Conservation (phyloP, 345 rosid species). For the Salix brachista region DNA sequence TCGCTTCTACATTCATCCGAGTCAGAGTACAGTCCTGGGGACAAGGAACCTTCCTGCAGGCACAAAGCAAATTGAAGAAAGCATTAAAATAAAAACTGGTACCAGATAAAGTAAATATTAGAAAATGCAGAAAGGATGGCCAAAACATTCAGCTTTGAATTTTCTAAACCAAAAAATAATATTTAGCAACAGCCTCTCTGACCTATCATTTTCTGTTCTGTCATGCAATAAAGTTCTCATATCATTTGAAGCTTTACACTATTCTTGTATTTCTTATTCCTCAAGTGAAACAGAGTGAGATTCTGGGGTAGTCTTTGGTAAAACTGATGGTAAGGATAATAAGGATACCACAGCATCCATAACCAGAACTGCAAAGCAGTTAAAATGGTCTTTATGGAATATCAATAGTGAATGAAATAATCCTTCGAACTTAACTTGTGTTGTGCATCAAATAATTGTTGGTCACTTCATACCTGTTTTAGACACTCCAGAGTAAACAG, state of each 20-base stretch:
- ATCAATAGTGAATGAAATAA: neutral
- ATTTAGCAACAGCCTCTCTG: neutral
- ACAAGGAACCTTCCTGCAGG: slow-evolving; percentile 70
- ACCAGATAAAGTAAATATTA: neutral
- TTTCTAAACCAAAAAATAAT: neutral
- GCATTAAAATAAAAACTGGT: neutral
- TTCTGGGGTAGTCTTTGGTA: neutral
- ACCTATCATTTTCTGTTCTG: neutral
- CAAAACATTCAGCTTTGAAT: neutral
- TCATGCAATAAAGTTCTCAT: neutral
- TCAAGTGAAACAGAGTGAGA: neutral
- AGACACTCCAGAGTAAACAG: neutral
- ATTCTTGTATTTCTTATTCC: neutral
- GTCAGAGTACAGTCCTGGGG: slow-evolving; percentile 78
- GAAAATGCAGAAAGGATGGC: neutral
- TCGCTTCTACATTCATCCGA: slow-evolving; percentile 77
- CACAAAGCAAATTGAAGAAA: slow-evolving; percentile 21
- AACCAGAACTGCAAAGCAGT: neutral
- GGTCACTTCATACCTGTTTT: neutral
- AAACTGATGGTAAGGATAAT: neutral
- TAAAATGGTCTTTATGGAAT: neutral
- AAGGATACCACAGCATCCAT: neutral
- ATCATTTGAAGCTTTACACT: neutral
- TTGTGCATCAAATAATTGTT: neutral
- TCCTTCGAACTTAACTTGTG: neutral